A percentile compares a stretch with the other conserved stretches of the same genome.
Evolutionary conservation across 1,284 basidiomycete genomes (phyloP).

Genomic region (Sporisorium iseilematis-ciliati): DNA sequence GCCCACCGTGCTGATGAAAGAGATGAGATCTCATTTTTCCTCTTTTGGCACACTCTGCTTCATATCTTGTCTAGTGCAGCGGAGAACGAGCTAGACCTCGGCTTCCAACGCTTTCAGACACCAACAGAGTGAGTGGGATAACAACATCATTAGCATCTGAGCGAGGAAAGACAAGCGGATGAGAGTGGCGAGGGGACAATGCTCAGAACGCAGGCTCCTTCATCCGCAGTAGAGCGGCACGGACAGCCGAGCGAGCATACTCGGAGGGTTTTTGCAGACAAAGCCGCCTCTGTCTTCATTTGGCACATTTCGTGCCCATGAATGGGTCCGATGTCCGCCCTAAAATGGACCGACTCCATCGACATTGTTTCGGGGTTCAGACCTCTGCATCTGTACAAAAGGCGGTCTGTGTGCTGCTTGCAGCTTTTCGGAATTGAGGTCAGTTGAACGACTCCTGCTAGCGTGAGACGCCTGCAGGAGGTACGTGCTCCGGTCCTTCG

Average conservation of each 20-base stretch:
- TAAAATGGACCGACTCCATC: neutral
- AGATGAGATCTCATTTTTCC: neutral
- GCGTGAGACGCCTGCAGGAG: constrained; percentile 1
- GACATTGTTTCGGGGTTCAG: neutral
- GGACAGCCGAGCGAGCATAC: neutral
- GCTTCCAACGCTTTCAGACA: neutral
- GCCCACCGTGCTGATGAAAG: neutral
- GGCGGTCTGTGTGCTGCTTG: neutral
- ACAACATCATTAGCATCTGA: neutral
- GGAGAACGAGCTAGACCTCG: neutral
- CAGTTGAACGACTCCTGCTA: neutral
- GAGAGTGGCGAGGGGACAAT: no score
- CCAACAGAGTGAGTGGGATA: neutral
- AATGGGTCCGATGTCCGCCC: neutral
- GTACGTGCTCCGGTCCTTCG: neutral
- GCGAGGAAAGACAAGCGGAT: neutral
- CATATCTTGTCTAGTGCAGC: neutral
- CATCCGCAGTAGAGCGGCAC: neutral
- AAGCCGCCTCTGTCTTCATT: neutral
- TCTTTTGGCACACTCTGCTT: neutral
- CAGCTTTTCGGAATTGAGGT: neutral
- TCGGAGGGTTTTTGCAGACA: neutral
- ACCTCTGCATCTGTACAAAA: neutral
- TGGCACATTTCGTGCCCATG: neutral
- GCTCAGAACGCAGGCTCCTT: neutral